Conservation (phyloP, 1,284 basidiomycete species). For the Ceratobasidium sp. region DNA sequence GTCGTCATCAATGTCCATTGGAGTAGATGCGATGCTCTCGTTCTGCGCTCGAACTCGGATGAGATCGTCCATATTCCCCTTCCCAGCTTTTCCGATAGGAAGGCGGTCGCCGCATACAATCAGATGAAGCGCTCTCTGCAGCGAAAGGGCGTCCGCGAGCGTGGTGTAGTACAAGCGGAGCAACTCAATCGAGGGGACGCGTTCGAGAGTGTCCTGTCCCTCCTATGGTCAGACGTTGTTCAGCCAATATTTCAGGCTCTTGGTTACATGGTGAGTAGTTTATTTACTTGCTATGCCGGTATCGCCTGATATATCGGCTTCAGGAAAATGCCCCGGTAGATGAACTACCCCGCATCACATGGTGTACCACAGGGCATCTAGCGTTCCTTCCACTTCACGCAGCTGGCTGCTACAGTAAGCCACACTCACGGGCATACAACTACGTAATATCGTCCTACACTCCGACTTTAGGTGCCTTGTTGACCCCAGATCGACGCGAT, state of each 20-base stretch:
- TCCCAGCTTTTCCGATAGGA: neutral
- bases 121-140: neutral
- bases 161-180: neutral
- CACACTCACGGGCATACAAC: conserved; percentile 46
- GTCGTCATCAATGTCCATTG: conserved; percentile 43
- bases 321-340: neutral
- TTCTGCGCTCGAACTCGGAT: neutral
- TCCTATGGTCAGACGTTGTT: conserved; percentile 42
- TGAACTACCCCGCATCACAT: conserved; percentile 52
- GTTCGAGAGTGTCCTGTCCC: neutral
- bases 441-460: conserved; percentile 53
- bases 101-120: neutral
- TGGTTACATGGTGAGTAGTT: neutral
- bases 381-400: conserved; percentile 57
- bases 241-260: conserved; percentile 31
- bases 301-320: no score
- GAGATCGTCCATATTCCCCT: conserved; percentile 30
- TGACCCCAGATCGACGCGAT: neutral
- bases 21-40: conserved; percentile 42
- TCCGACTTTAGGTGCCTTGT: conserved; percentile 49
- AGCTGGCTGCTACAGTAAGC: conserved; percentile 50
- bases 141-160: neutral
- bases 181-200: neutral
- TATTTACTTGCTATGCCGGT: neutral
- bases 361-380: conserved; percentile 57